Base-by-base conservation (phyloP, 2,329 filamentous ascomycete genomes). In the Metarhizium guizhouense region DNA sequence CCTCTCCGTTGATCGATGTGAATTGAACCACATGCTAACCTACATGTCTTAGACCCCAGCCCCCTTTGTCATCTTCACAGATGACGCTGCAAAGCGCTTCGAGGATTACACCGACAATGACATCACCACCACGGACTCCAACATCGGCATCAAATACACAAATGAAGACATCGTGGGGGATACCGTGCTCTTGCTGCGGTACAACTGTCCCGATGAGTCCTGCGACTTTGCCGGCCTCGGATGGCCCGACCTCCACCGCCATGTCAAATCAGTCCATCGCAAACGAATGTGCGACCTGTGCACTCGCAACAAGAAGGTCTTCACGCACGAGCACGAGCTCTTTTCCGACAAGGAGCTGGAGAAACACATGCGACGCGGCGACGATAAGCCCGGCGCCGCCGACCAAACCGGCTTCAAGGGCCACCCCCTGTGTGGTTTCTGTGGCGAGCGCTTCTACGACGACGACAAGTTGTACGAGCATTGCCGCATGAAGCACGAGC, bases 351-450 rank as follows among this genome's bases (percentile, higher is more conserved):
- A 85, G 60, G 90, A 93, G 62, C 77, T 97, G 52, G 85, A 88
- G 62, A 88, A 84, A 64, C 94, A 99, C 70, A 95, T 97, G 80
- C 88, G 84, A 59, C 84, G 87, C 60, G 94, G 94, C 56, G 94
- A 99, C 65, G 90, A 97, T 68, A 87, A 87, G 60, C 92, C 93
- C 4, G 93, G 94, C 38, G 87, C 92, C 0, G 77, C 88, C 42
- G 90, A 96, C 64, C 94, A 97, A 75, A 96, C 89, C 32, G 94
- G 94, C 1, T 99, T 99, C 75, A 94, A 88, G 68, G 94, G 94
- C 8, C 94, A 99, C 67, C 94, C 94, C 0, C 83, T 96, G 54
- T 99, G 94, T 71, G 88, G 85, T 4, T 99, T 99, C 72, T 99
- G 94, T 69, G 84, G 86, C 54, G 83, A 90, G 67, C 82, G 93